A percentile compares a stretch with the other conserved stretches of the same genome.
phyloP scores from a whole-genome alignment of 1,284 basidiomycete genomes.

The Ganoderma boninense region DNA sequence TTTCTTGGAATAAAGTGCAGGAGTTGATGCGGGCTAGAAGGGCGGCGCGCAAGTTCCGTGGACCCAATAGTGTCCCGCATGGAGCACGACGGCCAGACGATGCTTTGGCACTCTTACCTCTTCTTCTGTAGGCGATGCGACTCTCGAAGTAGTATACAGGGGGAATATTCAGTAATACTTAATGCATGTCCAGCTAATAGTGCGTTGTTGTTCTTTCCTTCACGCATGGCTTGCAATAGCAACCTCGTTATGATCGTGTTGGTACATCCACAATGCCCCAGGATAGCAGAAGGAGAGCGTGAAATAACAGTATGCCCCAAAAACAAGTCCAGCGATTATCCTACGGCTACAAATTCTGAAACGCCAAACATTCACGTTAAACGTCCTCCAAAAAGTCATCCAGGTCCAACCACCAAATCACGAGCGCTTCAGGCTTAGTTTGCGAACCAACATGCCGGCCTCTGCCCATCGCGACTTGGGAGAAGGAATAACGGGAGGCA shows the following conservation, averaged over 20 bases:
- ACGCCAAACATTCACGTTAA: neutral
- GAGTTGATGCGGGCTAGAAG: neutral
- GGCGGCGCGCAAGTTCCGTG: neutral
- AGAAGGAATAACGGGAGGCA: neutral
- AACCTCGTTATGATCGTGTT: neutral
- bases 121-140: neutral
- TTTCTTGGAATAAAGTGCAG: neutral
- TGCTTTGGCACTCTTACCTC: neutral
- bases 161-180: neutral
- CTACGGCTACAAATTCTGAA: neutral
- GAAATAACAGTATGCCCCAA: neutral
- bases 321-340: neutral
- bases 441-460: conserved; percentile 6
- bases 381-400: neutral
- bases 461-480: conserved; percentile 14
- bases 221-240: neutral
- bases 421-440: conserved; percentile 4
- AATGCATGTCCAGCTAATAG: neutral
- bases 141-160: neutral
- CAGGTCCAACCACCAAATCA: neutral
- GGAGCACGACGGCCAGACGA: neutral
- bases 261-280: too few relatives aligned
- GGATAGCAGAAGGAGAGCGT: neutral
- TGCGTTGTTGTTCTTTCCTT: neutral
- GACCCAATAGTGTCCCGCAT: neutral